Base-by-base conservation (phyloP, 1,284 basidiomycete genomes). In the Ustilago cynodontis region DNA sequence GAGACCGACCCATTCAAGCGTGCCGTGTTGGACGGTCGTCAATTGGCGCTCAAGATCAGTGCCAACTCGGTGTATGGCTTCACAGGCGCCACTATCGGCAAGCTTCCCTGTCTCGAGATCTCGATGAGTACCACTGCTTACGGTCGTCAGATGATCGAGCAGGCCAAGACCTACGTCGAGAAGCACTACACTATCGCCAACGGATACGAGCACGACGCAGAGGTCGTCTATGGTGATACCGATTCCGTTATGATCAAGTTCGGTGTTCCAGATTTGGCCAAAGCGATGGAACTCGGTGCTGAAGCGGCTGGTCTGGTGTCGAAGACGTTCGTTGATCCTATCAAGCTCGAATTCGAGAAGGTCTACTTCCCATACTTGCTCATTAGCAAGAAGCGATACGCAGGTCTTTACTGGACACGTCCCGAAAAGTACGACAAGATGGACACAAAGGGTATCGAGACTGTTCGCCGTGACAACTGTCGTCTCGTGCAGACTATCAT, bases 261-360 rank as follows among this genome's bases (percentile, higher is more conserved):
- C 60, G 84, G 84, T 55, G 73, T 78, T 3, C 61, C 76, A 4
- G 81, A 84, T 28, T 55, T 86, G n/a, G 63, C 54, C 13, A 72
- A 78, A 47, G 81, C 83, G 14, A 86, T 86, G 84, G 70, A 81
- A 57, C 71, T 85, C 13, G 95, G 96, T 39, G 91, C 92, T 29
- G 94, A 98, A 87, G 97, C 97, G 0, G 97, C 97, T 1, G 92
- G 93, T 31, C 89, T 93, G n/a, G 96, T 99, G 7, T 81, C 79
- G 2, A 59, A 82, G 37, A 81, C 82, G 1, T 86, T 86, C 63
- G 71, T 80, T 45, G 68, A 79, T 29, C 84, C 84, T 7, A 86
- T 86, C 75, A 82, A 83, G 68, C 81, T 86, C 58, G 84, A 86
- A 59, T 86, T 86, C 75, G 84, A 86, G 31, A 86, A 86, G 66